Base-by-base conservation (phyloP, 352 stramenopile species). In the Pythium aristosporum region DNA sequence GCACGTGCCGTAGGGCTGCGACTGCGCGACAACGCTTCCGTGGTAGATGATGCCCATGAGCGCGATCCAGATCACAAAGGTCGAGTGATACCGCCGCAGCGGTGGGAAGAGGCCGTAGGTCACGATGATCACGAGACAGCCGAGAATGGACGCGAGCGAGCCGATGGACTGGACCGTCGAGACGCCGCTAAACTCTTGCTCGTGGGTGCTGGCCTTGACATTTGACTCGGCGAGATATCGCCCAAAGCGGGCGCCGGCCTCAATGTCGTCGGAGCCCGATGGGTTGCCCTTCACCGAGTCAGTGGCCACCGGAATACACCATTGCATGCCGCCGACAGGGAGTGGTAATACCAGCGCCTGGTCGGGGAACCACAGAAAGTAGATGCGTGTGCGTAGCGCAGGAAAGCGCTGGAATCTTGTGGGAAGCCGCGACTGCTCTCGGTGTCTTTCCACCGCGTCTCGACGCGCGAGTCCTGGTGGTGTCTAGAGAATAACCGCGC, bases 11-110 rank as follows among this genome's bases (percentile, higher is more conserved):
- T 82, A 91, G n/a, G 51, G 64, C 25, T 75, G 60, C 10, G 63
- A 77, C 68, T 92, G 75, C 6, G 78, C 66, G 32, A 90, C 65
- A 16, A 91, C 75, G 3, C 72, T 91, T 57, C 79, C 79, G 66
- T 96, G 84, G 75, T 91, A 94, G 13, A 87, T 68, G 65, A 94
- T 79, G 41, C 85, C 84, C 73, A 90, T 86, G 58, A 92, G 68
- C 48, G 87, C 82, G 39, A 96, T 88, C 80, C 83, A 96, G 37
- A 93, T 72, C 42, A 96, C 75, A 52, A 91, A 74, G 52, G 71
- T 82, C 53, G 84, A 91, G 74, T 91, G 80, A 56, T 91, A 84
- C 54, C 88, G 89, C 20, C 85, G 82, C 61, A 96, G 71, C 32
- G 87, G 85, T 44, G 83, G 84, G 71, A 96, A 94, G 16, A 93